Evolutionary conservation across 1,139 yeast genomes (phyloP).

Genomic region (Yueomyces sp.): DNA sequence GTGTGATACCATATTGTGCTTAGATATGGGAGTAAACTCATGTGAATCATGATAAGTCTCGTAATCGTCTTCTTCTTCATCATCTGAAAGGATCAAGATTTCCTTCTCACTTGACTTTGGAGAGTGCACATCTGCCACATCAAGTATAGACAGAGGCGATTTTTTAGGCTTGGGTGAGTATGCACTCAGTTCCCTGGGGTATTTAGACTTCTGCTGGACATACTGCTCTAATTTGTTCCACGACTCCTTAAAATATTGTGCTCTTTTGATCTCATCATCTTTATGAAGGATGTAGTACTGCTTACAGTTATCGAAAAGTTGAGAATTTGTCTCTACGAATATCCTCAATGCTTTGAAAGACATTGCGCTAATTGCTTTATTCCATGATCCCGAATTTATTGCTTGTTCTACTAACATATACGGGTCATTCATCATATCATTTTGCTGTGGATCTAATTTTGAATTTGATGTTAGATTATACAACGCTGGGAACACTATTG

Average conservation of each 20-base stretch:
- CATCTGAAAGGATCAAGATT: not conserved
- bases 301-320: conserved; percentile 83
- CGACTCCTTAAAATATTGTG: conserved; percentile 46
- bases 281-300: conserved; percentile 48
- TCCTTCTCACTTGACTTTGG: too few species aligned
- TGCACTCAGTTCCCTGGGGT: too few species aligned
- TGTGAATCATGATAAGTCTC: not conserved
- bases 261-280: conserved; percentile 21
- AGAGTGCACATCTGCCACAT: too few species aligned
- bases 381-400: conserved; percentile 46
- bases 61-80: not conserved
- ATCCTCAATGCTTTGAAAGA: conserved; percentile 85
- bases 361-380: conserved; percentile 79
- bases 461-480: conserved; percentile 60
- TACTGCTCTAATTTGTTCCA: conserved; percentile 65
- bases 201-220: conserved; percentile 25
- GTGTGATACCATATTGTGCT: too few species aligned
- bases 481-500: conserved; percentile 80
- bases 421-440: conserved; percentile 20
- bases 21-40: too few species aligned
- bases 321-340: conserved; percentile 91
- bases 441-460: conserved; percentile 30
- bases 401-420: conserved; percentile 26
- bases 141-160: too few species aligned
- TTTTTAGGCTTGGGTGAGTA: too few species aligned